A percentile compares a stretch with the other conserved stretches of the same genome.
These are phyloP conservation scores for Nymphaea colorata DNA, from an alignment of 164 flowering plant genomes.

Conservation along the genomic window DNA sequence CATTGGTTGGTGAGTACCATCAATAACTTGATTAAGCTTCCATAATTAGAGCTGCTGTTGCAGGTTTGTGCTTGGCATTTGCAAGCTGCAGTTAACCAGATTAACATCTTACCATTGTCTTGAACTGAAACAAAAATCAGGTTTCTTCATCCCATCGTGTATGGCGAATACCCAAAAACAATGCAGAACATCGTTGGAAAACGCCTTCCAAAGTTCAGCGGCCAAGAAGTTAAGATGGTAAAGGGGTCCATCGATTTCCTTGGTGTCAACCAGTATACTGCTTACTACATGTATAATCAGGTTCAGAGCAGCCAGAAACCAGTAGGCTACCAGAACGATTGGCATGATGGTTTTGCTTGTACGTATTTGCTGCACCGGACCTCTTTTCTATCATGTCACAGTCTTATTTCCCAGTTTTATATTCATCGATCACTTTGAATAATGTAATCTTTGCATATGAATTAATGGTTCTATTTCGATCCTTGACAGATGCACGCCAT, in stretches of 20 bases:
- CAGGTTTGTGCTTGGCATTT: too few species aligned
- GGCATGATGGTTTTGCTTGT: conserved; percentile 59
- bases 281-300: conserved; percentile 49
- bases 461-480: background rate
- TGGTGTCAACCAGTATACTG: conserved; percentile 59
- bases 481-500: conserved; percentile 22
- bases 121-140: conserved; percentile 11
- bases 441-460: background rate
- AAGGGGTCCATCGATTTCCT: conserved; percentile 54
- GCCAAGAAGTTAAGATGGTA: conserved; percentile 44
- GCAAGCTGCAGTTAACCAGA: too few species aligned
- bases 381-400: background rate
- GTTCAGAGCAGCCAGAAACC: conserved; percentile 12
- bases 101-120: too few species aligned
- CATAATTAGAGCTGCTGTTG: too few species aligned
- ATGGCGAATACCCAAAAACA: conserved; percentile 56
- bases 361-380: conserved; percentile 11
- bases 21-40: background rate
- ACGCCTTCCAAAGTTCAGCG: conserved; percentile 50
- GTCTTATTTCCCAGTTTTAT: background rate
- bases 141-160: conserved; percentile 62
- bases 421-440: background rate
- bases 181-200: conserved; percentile 44
- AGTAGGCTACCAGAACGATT: conserved; percentile 43
- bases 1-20: conserved; percentile 45